Conservation (phyloP, 2,329 filamentous ascomycete genomes). For the Zopfia rhizophila region DNA sequence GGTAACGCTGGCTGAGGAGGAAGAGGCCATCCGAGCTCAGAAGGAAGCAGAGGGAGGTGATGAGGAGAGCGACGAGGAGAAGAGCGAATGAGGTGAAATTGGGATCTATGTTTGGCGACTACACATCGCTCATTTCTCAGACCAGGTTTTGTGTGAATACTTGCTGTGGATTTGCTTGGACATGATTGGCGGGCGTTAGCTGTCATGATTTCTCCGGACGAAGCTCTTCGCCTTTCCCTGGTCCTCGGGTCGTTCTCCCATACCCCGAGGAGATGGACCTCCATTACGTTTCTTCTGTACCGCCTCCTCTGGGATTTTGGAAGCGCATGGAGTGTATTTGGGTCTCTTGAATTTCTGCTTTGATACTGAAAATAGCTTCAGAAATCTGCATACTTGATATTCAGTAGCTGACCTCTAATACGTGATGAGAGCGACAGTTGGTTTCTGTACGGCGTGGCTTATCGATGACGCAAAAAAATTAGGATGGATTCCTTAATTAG, state of each 20-base stretch:
- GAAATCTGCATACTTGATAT: no score
- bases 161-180: not conserved
- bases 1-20: slow-evolving; percentile 43
- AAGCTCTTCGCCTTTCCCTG: not conserved
- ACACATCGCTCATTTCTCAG: no score
- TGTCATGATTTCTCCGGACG: slow-evolving; percentile 1
- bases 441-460: no score
- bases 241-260: no score
- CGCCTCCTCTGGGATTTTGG: slow-evolving; percentile 10
- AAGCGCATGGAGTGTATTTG: slow-evolving; percentile 15
- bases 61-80: slow-evolving; percentile 22
- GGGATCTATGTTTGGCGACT: not conserved
- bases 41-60: slow-evolving; percentile 32
- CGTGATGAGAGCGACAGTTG: no score
- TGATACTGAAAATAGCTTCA: no score
- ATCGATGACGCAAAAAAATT: no score
- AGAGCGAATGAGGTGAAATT: not conserved
- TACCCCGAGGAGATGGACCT: slow-evolving; percentile 12
- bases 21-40: slow-evolving; percentile 40
- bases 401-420: no score
- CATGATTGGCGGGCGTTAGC: slow-evolving; percentile 1
- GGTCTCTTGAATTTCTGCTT: slow-evolving; percentile 11
- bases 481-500: no score
- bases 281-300: slow-evolving; percentile 2
- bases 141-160: no score